Evolutionary conservation across 257 asterid species (phyloP).

Genomic region (Anisodus tanguticus): DNA sequence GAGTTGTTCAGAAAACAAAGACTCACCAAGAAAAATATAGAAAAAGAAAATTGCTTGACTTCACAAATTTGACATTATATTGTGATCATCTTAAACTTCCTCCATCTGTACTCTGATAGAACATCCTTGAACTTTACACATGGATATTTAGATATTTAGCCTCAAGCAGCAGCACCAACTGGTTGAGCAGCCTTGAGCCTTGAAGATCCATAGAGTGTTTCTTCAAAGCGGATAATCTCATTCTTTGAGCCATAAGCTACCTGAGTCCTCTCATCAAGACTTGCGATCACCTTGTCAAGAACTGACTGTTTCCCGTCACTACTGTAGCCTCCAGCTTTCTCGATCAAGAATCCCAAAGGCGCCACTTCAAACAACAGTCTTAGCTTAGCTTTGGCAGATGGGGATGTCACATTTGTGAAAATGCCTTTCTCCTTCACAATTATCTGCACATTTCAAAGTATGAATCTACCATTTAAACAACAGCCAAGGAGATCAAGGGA

Average conservation of each 20-base stretch:
- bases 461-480: neutral
- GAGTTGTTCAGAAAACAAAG: neutral
- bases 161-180: constrained; percentile 75
- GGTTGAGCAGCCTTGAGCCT: constrained; percentile 70
- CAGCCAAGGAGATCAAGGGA: neutral
- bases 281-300: constrained; percentile 66
- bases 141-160: neutral
- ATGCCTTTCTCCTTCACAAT: constrained; percentile 96
- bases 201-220: constrained; percentile 81
- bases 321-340: constrained; percentile 91
- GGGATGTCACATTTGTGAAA: constrained; percentile 87
- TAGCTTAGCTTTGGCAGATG: constrained; percentile 88
- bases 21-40: neutral
- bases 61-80: neutral
- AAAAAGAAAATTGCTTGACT: neutral
- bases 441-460: constrained; percentile 49
- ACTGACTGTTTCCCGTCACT: constrained; percentile 89
- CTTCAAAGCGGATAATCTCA: constrained; percentile 85
- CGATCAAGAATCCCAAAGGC: constrained; percentile 91
- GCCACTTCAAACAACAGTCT: constrained; percentile 96
- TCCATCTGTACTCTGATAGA: neutral
- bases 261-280: constrained; percentile 90
- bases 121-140: neutral
- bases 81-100: neutral
- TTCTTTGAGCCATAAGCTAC: constrained; percentile 93